Evolutionary conservation across 768 basidiomycete species (phyloP), one percentile per base, ranked within the genome.

Genomic region (Leccinum fibrillosum): DNA sequence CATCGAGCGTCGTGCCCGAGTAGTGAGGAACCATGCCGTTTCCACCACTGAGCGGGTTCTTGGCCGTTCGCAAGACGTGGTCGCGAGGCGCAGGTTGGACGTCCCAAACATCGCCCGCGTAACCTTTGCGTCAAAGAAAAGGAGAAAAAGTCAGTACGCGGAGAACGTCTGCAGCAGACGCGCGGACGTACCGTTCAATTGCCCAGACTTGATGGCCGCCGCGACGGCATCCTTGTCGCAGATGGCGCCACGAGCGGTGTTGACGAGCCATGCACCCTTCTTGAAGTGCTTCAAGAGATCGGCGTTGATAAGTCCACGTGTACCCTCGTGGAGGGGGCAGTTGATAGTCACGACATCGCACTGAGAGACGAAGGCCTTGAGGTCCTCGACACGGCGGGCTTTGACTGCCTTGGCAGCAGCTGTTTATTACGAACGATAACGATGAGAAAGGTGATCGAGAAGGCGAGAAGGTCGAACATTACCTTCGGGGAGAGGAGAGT

Each of bases 21-120:
- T 90, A 92, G 69, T 91, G 89, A 12, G 90, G 86, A 5, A 90
- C 89, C 84, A 94, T 94, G 66, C 89, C 92, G 75, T 97, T 95
- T 23, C 93, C 93, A 60, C 84, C 90, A 17, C 86, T 87, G 7
- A 89, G 81, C 23, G 85, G 82, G 77, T 93, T 92, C 77, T 88
- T 86, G 79, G 84, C 81, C 19, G 82, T 86, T 54, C 93, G 82
- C 94, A 90, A 95, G 49, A 88, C 75, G 75, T 96, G 94, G 73
- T 94, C 88, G 63, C 78, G 82, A 2, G 92, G 90, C 10, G 93
- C 88, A 45, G 94, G 93, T 69, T 95, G 92, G 50, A 88, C 86
- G 64, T 91, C 82, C 92, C 90, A 91, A 45, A 92, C 90, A 74
- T 93, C 90, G 53, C 77, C 75, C 54, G 75, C 60, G 68, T 76